Conservation (phyloP, 805 yeast genomes). For the Kuraishia capsulata region DNA sequence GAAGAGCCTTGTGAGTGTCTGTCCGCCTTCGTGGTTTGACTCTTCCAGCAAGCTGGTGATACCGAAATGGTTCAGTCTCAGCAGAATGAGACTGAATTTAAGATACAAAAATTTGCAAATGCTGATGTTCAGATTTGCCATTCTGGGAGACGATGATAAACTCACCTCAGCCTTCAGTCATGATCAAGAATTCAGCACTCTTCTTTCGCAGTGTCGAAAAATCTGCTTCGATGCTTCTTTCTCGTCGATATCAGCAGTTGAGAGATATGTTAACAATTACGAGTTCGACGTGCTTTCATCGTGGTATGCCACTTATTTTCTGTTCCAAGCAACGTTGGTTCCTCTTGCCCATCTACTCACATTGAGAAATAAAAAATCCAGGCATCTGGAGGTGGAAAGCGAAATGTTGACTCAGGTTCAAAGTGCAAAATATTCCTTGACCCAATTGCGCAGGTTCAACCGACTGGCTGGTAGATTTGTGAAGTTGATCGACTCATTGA, state of each 20-base stretch:
- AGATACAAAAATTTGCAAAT: constrained; percentile 47
- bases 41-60: constrained; percentile 6
- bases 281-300: constrained; percentile 15
- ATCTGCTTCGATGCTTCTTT: constrained; percentile 42
- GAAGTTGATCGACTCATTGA: constrained; percentile 33
- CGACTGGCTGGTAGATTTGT: constrained; percentile 35
- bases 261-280: constrained; percentile 21
- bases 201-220: constrained; percentile 29
- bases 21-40: constrained; percentile 8
- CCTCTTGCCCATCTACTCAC: constrained; percentile 36
- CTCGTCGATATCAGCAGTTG: constrained; percentile 41
- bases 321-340: constrained; percentile 54
- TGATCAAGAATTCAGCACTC: constrained; percentile 16
- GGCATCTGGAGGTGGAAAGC: background rate
- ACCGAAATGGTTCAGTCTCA: constrained; percentile 46
- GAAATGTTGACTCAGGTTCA: constrained; percentile 18
- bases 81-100: constrained; percentile 49
- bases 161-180: constrained; percentile 22
- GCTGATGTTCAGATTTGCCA: constrained; percentile 37
- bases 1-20: constrained; percentile 12
- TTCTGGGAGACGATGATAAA: constrained; percentile 27
- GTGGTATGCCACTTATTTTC: constrained; percentile 57
- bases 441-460: constrained; percentile 29
- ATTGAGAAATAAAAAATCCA: background rate
- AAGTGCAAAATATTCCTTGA: constrained; percentile 30